Base-by-base conservation (phyloP, 2,329 filamentous ascomycete genomes). In the Ramularia endophylla region DNA sequence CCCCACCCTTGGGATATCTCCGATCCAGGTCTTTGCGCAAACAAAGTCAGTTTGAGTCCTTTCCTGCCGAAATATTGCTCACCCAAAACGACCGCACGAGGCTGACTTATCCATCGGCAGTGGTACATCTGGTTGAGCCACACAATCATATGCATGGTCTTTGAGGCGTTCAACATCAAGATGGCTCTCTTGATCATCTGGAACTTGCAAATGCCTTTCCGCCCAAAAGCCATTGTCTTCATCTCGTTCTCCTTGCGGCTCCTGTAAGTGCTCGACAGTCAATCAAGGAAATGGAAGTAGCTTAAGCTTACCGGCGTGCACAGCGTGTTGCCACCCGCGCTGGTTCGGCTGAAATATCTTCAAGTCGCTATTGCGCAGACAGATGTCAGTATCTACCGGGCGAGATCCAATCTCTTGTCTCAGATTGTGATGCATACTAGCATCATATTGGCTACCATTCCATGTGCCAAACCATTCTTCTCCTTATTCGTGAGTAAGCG, bases 401-500 rank as follows among this genome's bases (percentile, higher is more conserved):
- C 53, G n/a, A 41, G 42, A 12, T 22, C 48, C 13, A 43, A 40
- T n/a, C 46, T 59, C 34, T 36, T 55, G 33, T 50, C 49, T 1
- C 44, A 56, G 22, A 36, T 60, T 9, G 32, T 50, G 3, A 45
- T 58, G 28, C 53, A 61, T 35, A 17, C 58, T 17, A 51, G 48
- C 46, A 47, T 59, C 35, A 56, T 59, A 18, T 42, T 56, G 9
- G 53, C 56, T 3, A 61, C 58, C 0, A 27, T 61, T 1, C 58
- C 56, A 1, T 60, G 56, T 42, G 52, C 51, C 37, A 61, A 57
- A 35, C 53, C 56, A 2, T 59, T 60, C 46, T 55, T 59, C 36
- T 38, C 46, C 1, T 43, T 51, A 4, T 53, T 55, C 29, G 22
- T 25, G 22, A 25, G 22, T 25, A 25, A 25, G 49, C 3, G 42